phyloP scores from a whole-genome alignment of 495 filamentous ascomycete genomes.

The Xylaria intraflava region DNA sequence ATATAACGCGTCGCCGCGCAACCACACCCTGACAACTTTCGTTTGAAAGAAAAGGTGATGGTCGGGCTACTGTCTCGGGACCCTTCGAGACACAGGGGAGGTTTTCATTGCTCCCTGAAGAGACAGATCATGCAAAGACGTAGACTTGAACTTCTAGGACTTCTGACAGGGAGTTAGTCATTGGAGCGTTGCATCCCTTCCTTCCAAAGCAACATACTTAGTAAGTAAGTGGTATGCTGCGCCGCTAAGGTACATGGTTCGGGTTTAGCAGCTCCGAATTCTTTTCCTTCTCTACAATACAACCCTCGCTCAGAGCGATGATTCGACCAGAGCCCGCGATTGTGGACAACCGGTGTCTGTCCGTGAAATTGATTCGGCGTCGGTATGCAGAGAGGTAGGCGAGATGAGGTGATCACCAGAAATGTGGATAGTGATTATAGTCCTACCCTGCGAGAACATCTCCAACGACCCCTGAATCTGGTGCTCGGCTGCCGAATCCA shows the following conservation, averaged over 20 bases:
- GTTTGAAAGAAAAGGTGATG: no score
- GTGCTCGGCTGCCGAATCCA: slow-evolving; percentile 66
- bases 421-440: slow-evolving; percentile 45
- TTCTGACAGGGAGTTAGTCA: background rate
- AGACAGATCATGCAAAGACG: no score
- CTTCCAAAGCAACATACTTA: no score
- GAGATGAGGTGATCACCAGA: background rate
- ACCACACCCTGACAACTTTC: no score
- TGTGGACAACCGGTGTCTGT: slow-evolving; percentile 64
- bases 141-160: no score
- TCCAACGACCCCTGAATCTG: slow-evolving; percentile 53
- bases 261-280: background rate
- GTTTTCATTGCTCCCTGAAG: no score
- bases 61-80: no score
- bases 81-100: no score
- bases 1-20: no score
- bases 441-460: slow-evolving; percentile 55
- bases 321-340: slow-evolving; percentile 78
- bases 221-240: background rate
- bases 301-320: slow-evolving; percentile 63
- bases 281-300: slow-evolving; percentile 49
- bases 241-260: background rate
- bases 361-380: background rate
- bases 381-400: background rate
- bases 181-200: background rate